Base-by-base conservation (phyloP, 768 basidiomycete species). In the Russula griseocarnosa region DNA sequence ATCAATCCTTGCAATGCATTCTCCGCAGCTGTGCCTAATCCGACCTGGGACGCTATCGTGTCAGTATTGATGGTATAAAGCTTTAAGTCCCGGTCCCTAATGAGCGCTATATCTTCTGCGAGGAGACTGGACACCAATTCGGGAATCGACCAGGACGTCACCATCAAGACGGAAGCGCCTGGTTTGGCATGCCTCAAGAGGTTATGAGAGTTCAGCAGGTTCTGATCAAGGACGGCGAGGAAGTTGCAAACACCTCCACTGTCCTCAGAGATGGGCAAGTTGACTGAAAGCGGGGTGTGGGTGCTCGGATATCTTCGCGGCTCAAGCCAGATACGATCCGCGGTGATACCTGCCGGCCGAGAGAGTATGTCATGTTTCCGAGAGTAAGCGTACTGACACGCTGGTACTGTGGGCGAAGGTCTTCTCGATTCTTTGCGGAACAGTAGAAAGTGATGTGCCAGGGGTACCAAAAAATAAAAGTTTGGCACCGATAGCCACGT, bases 171-270 rank as follows among this genome's bases (percentile, higher is more conserved):
- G 9, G 86, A 76, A 0, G 93, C 87, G 8, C 82, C 82, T 4
- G 76, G 73, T 63, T 85, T 87, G 30, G 90, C 86, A 55, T 85
- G 81, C 30, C 83, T 76, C 57, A 97, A 72, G 30, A 94, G 71
- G 10, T 85, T 82, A 71, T 94, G 92, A 0, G 87, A 82, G 73
- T 89, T 93, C 69, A 96, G 79, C 36, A 98, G 78, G 54, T 75
- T 79, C 54, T 88, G 83, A 63, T 95, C 92, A 44, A 93, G 77
- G 38, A 98, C 75, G 61, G 84, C 86, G 49, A 87, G 72, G 72
- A 93, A 90, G 75, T 92, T 88, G 1, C 83, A 79, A 54, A 77
- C 75, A 22, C 84, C 84, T 9, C 69, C 57, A 60, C 77, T 78
- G 9, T 72, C 70, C 26, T 74, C 70, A 30, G 79, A 80, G 36